Conservation (phyloP, 2,329 filamentous ascomycete species). For the Westerdykella ornata region DNA sequence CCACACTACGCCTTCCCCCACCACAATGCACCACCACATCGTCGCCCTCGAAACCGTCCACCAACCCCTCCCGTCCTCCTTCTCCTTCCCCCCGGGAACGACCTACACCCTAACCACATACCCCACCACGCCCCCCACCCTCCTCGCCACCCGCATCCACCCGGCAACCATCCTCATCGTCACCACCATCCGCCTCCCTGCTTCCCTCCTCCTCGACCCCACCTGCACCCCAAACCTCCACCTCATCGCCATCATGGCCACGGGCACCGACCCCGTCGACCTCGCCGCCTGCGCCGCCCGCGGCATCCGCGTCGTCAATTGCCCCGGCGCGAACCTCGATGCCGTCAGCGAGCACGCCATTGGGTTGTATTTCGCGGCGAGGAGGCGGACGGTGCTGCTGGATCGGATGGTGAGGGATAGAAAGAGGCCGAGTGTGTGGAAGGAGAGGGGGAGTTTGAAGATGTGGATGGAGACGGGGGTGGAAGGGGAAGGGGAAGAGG, state of each 20-base stretch:
- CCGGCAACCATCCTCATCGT: slow-evolving; percentile 45
- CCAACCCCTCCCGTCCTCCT: slow-evolving; percentile 36
- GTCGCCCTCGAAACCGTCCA: slow-evolving; percentile 42
- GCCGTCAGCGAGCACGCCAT: slow-evolving; percentile 48
- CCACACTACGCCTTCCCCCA: neutral
- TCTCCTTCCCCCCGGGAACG: slow-evolving; percentile 33
- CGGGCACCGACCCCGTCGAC: slow-evolving; percentile 45
- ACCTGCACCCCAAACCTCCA: slow-evolving; percentile 39
- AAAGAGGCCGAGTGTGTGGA: slow-evolving; percentile 38
- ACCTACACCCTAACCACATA: slow-evolving; percentile 40
- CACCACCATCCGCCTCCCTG: slow-evolving; percentile 39
- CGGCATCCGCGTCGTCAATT: slow-evolving; percentile 44
- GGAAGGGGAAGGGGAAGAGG: slow-evolving; percentile 11
- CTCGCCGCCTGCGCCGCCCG: slow-evolving; percentile 39
- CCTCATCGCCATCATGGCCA: slow-evolving; percentile 42
- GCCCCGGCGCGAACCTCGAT: slow-evolving; percentile 44
- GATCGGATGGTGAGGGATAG: slow-evolving; percentile 18
- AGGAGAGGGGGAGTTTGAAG: slow-evolving; percentile 32
- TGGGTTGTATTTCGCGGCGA: slow-evolving; percentile 44
- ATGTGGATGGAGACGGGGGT: slow-evolving; percentile 27
- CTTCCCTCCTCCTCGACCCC: slow-evolving; percentile 33
- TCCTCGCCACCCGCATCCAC: slow-evolving; percentile 38
- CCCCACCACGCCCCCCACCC: slow-evolving; percentile 22
- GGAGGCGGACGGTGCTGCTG: slow-evolving; percentile 37
- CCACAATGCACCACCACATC: slow-evolving; percentile 39